phyloP scores from a whole-genome alignment of 2,329 filamentous ascomycete genomes.

The Talaromyces funiculosus region DNA sequence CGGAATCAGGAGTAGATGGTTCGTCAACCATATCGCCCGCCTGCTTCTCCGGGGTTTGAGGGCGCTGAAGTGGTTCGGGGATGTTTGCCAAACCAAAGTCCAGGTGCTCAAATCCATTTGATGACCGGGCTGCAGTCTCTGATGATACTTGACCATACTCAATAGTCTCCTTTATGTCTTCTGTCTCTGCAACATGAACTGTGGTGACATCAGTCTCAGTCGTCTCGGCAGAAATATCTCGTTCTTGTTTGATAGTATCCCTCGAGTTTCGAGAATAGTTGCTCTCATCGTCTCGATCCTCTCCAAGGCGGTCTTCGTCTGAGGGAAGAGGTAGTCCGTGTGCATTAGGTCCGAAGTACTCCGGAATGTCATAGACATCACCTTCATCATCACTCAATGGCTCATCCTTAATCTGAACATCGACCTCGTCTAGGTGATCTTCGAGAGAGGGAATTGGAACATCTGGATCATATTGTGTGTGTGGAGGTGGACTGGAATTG shows the following conservation, averaged over 20 bases:
- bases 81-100: slow-evolving; percentile 42
- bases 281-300: slow-evolving; percentile 52
- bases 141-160: not conserved
- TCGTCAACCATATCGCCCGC: slow-evolving; percentile 53
- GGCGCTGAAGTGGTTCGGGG: slow-evolving; percentile 35
- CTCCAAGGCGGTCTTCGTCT: slow-evolving; percentile 32
- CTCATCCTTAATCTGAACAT: slow-evolving; percentile 62
- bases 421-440: slow-evolving; percentile 51
- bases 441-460: slow-evolving; percentile 85
- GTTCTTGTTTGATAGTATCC: slow-evolving; percentile 22
- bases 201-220: slow-evolving; percentile 29
- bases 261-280: slow-evolving; percentile 48
- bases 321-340: slow-evolving; percentile 43
- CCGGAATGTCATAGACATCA: slow-evolving; percentile 62
- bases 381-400: slow-evolving; percentile 55
- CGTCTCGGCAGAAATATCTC: slow-evolving; percentile 22
- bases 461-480: slow-evolving; percentile 70
- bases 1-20: slow-evolving; percentile 76
- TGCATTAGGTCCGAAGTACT: slow-evolving; percentile 39
- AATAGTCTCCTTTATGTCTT: slow-evolving; percentile 35
- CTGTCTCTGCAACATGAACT: slow-evolving; percentile 20
- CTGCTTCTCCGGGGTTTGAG: slow-evolving; percentile 49
- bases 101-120: slow-evolving; percentile 31
- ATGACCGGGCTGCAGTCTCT: not conserved
- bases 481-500: slow-evolving; percentile 54